These are phyloP conservation scores for Zalaria obscura DNA, from an alignment of 2,329 filamentous ascomycete genomes.

Conservation along the genomic window DNA sequence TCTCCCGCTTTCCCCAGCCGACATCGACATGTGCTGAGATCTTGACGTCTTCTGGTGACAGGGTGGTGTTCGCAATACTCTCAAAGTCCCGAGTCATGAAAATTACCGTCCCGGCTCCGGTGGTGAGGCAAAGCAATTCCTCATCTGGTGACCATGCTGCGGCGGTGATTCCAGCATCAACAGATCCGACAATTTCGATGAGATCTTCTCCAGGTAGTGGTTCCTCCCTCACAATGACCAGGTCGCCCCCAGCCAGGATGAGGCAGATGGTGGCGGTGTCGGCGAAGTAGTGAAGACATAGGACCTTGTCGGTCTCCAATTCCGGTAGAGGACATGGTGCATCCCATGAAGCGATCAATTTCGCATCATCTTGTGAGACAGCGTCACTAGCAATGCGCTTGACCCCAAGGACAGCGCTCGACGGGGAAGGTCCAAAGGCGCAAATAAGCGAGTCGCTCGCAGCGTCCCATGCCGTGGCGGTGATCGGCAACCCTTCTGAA, in stretches of 20 bases:
- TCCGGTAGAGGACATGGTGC: slow-evolving; percentile 67
- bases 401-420: slow-evolving; percentile 60
- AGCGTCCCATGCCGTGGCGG: slow-evolving; percentile 76
- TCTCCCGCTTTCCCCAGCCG: slow-evolving; percentile 89
- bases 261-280: slow-evolving; percentile 68
- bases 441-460: slow-evolving; percentile 65
- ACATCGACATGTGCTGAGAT: slow-evolving; percentile 74
- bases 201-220: slow-evolving; percentile 53
- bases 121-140: slow-evolving; percentile 73
- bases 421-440: slow-evolving; percentile 65
- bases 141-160: slow-evolving; percentile 93
- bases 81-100: slow-evolving; percentile 93
- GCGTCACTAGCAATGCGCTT: slow-evolving; percentile 34
- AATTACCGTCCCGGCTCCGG: slow-evolving; percentile 62
- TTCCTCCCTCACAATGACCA: slow-evolving; percentile 69
- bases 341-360: slow-evolving; percentile 71
- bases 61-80: slow-evolving; percentile 57
- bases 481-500: slow-evolving; percentile 43
- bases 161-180: slow-evolving; percentile 80
- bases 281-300: slow-evolving; percentile 72
- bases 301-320: slow-evolving; percentile 57
- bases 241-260: slow-evolving; percentile 80
- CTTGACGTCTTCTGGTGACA: slow-evolving; percentile 64
- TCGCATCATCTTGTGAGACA: slow-evolving; percentile 25
- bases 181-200: slow-evolving; percentile 89